Percentiles rank a stretch among this genome's conserved stretches.
These are phyloP conservation scores for Antrodiella citrinella DNA, from an alignment of 768 basidiomycete genomes.

Conservation along the genomic window DNA sequence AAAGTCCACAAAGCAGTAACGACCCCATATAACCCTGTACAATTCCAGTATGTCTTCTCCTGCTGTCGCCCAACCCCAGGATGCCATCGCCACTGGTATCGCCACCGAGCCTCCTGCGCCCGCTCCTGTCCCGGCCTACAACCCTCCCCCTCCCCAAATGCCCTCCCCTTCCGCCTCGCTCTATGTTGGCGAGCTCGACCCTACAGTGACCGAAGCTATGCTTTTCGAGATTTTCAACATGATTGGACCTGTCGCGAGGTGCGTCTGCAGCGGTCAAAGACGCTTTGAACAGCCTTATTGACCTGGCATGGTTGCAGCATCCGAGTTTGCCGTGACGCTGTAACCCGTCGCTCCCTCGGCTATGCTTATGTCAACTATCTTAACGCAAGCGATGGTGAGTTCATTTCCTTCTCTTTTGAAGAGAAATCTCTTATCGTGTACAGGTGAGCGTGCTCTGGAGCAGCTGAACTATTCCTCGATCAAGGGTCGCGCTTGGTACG, in stretches of 20 bases:
- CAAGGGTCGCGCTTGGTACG: constrained; percentile 92
- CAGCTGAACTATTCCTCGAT: constrained; percentile 99
- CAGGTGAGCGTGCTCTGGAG: constrained; percentile 96
- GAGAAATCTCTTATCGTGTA: constrained; percentile 6
- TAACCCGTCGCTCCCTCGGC: constrained; percentile 97
- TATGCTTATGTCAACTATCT: constrained; percentile 99
- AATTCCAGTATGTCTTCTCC: constrained; percentile 32
- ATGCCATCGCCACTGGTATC: constrained; percentile 35
- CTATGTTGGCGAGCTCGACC: constrained; percentile 98
- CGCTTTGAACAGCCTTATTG: neutral
- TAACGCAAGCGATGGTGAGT: constrained; percentile 84
- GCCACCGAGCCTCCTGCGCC: constrained; percentile 33
- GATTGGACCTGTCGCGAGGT: constrained; percentile 99
- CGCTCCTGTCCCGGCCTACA: constrained; percentile 47
- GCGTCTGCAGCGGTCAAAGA: constrained; percentile 18
- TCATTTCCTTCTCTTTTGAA: constrained; percentile 1
- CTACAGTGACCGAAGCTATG: constrained; percentile 98
- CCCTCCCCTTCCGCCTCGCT: constrained; percentile 84
- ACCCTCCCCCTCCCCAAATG: constrained; percentile 41
- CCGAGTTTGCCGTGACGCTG: constrained; percentile 99
- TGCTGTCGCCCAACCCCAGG: constrained; percentile 24
- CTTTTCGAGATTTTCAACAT: constrained; percentile 99
- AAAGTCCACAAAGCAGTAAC: constrained; percentile 92
- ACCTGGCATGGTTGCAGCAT: constrained; percentile 45
- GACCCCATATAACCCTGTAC: constrained; percentile 44